phyloP scores from a whole-genome alignment of 257 asterid species.

The Nemophila menziesii region DNA sequence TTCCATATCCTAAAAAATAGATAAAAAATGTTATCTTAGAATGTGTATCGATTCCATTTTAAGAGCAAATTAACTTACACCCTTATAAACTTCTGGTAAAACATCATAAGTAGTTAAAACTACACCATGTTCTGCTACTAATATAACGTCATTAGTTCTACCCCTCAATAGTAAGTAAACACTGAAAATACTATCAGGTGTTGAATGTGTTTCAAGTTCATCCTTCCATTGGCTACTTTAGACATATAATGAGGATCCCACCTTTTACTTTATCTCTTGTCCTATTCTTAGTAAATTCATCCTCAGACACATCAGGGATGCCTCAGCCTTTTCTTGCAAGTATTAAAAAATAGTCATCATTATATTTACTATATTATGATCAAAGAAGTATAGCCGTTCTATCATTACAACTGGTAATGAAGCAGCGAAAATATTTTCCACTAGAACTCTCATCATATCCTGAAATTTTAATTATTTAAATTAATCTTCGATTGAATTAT shows the following conservation, averaged over 20 bases:
- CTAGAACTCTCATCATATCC: constrained; percentile 51
- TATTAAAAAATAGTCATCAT: constrained; percentile 84
- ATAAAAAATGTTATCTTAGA: not conserved
- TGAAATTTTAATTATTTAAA: constrained; percentile 5
- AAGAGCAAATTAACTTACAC: constrained; percentile 31
- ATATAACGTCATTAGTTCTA: constrained; percentile 40
- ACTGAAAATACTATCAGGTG: constrained; percentile 45
- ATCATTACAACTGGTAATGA: constrained; percentile 45
- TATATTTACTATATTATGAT: constrained; percentile 70
- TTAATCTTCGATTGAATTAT: not conserved
- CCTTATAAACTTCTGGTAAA: constrained; percentile 45
- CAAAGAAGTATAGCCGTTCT: constrained; percentile 51
- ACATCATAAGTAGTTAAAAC: constrained; percentile 83
- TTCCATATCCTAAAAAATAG: constrained; percentile 23
- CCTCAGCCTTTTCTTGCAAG: constrained; percentile 51
- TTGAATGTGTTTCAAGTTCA: constrained; percentile 63
- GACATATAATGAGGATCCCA: constrained; percentile 76
- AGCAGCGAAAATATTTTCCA: constrained; percentile 34
- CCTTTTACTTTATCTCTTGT: constrained; percentile 62
- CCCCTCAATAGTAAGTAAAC: constrained; percentile 68
- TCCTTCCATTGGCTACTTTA: constrained; percentile 98
- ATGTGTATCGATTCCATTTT: not conserved
- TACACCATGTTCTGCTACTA: constrained; percentile 58
- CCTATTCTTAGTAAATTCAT: constrained; percentile 20
- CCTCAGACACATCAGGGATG: constrained; percentile 19